phyloP scores from a whole-genome alignment of 805 yeast genomes.

The Candida schatavii region DNA sequence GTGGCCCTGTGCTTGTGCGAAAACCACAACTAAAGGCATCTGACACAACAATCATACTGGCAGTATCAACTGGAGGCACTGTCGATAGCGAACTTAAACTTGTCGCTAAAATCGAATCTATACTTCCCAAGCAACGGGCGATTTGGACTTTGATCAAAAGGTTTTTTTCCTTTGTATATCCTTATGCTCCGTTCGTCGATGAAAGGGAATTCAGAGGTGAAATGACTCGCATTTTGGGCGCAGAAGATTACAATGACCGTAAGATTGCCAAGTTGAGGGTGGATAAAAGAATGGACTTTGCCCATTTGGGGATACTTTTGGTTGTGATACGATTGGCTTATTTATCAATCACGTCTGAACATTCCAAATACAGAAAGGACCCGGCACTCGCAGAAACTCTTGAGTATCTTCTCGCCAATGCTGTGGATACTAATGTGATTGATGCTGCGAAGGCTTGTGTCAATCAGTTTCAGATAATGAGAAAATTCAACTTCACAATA shows the following conservation, averaged over 20 bases:
- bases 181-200: conserved; percentile 62
- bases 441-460: conserved; percentile 49
- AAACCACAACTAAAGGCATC: not conserved
- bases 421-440: conserved; percentile 37
- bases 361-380: conserved; percentile 6
- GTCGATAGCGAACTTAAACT: conserved; percentile 27
- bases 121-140: conserved; percentile 49
- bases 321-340: conserved; percentile 36
- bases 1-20: not conserved
- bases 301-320: conserved; percentile 31
- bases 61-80: conserved; percentile 1
- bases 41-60: not conserved
- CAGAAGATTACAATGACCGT: conserved; percentile 19
- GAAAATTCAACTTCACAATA: conserved; percentile 45
- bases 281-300: conserved; percentile 30
- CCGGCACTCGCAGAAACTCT: conserved; percentile 3
- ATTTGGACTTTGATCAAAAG: conserved; percentile 54
- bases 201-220: conserved; percentile 47
- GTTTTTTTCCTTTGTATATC: conserved; percentile 56
- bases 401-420: conserved; percentile 35
- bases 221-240: conserved; percentile 42
- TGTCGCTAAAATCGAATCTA: conserved; percentile 26
- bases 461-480: conserved; percentile 45
- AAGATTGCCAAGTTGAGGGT: conserved; percentile 18
- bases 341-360: conserved; percentile 19